Percentiles rank a stretch among this genome's conserved stretches.
These are phyloP conservation scores for Phlebiopsis gigantea DNA, from an alignment of 768 basidiomycete genomes.

Conservation along the genomic window DNA sequence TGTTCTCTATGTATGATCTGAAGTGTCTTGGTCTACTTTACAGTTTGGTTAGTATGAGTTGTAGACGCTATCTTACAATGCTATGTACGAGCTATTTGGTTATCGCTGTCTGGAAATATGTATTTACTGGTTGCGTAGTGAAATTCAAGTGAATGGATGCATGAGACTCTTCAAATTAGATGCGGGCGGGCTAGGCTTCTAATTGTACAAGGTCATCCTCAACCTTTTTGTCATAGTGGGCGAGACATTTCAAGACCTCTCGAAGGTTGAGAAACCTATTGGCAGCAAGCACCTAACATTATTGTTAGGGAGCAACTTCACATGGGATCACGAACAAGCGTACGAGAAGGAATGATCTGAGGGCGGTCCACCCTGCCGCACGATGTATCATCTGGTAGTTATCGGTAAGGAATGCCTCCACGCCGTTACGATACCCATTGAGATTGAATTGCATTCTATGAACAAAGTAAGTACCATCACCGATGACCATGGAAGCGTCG, in stretches of 20 bases:
- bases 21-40: background rate
- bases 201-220: no score
- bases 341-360: conserved; percentile 60
- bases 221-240: conserved; percentile 41
- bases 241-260: conserved; percentile 47
- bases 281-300: conserved; percentile 46
- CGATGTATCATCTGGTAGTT: conserved; percentile 64
- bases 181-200: no score
- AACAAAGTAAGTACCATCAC: background rate
- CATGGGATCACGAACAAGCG: conserved; percentile 18
- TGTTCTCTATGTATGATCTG: background rate
- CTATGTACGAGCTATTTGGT: background rate
- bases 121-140: background rate
- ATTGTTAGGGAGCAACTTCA: background rate
- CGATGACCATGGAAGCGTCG: no score
- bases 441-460: conserved; percentile 49
- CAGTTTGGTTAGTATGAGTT: background rate
- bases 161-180: background rate
- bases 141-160: background rate
- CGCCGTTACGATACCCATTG: conserved; percentile 45
- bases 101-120: background rate
- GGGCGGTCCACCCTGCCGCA: conserved; percentile 63
- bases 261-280: conserved; percentile 47
- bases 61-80: background rate
- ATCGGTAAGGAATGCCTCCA: conserved; percentile 47